Conservation (phyloP, 495 filamentous ascomycete species). For the Talaromyces nanjingensis region DNA sequence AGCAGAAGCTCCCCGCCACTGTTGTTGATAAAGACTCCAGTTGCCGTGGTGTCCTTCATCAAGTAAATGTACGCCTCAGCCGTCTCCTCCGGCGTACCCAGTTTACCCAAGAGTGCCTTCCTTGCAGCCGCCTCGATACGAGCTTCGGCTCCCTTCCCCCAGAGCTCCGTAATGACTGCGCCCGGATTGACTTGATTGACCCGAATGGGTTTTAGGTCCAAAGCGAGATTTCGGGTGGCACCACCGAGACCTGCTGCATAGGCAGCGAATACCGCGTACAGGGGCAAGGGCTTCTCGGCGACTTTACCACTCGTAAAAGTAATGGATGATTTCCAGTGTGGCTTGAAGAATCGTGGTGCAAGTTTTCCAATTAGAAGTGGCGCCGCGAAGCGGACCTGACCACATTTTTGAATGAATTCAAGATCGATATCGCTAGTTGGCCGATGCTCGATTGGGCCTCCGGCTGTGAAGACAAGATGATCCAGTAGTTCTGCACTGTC, state of each 20-base stretch:
- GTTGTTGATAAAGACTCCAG: constrained; percentile 22
- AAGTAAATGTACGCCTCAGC: constrained; percentile 62
- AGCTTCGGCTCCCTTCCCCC: constrained; percentile 19
- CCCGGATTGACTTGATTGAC: constrained; percentile 59
- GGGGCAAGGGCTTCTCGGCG: constrained; percentile 38
- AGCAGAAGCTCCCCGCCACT: constrained; percentile 1
- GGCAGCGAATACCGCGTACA: constrained; percentile 39
- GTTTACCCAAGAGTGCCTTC: constrained; percentile 32
- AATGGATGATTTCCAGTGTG: constrained; percentile 28
- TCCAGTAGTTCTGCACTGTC: constrained; percentile 28
- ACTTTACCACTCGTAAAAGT: constrained; percentile 43
- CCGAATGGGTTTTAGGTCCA: constrained; percentile 54
- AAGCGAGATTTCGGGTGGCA: constrained; percentile 44
- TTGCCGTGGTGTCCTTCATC: constrained; percentile 52
- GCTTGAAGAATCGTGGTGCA: constrained; percentile 30
- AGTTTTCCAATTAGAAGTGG: constrained; percentile 45
- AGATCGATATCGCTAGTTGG: constrained; percentile 34
- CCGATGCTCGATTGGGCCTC: constrained; percentile 31
- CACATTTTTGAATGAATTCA: constrained; percentile 42
- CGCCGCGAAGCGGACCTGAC: constrained; percentile 37
- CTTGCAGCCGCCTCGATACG: constrained; percentile 14
- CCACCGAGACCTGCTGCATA: constrained; percentile 40
- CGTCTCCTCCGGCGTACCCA: constrained; percentile 50
- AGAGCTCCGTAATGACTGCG: constrained; percentile 45
- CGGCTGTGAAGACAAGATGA: constrained; percentile 58